Base-by-base conservation (phyloP, 495 filamentous ascomycete species). In the Lasiosphaeris hirsuta region DNA sequence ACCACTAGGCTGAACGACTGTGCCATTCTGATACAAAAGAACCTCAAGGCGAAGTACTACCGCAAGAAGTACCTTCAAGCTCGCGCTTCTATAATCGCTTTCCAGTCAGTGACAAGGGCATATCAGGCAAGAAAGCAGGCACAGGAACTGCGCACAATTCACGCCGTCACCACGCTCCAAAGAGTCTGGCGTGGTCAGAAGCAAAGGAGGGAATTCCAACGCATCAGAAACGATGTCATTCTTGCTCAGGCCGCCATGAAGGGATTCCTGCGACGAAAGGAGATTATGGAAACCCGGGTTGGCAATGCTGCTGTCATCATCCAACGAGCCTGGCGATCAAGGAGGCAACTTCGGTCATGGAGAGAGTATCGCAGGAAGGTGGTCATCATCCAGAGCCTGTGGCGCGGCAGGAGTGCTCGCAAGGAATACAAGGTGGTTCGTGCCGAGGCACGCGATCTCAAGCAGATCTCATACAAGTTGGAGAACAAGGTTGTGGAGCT, bases 401-500 rank as follows among this genome's bases (percentile, higher is more conserved):
- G 92, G 92, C 84, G 95, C 66, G 94, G 92, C 61, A 94, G 82
- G 75, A 63, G 77, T 60, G 95, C 94, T 53, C 82, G 95, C 57
- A 81, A 78, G 51, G 83, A 80, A 49, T 98, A 98, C 79, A 97
- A 96, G 83, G 84, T 70, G 42, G 72, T 96, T 52, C 89, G 95
- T 49, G 93, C 96, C 71, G 95, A 98, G 70, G 92, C 94, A 39
- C 88, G 95, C 66, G 94, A 98, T 79, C 83, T 98, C 63, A 96
- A 96, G 77, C 91, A 97, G 71, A 98, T 98, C 61, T 97, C 92
- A 11, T 97, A 97, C 77, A 97, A 95, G 78, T 75, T 98, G 65
- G 95, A 97, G 78, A 97, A 97, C 79, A 97, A 98, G 83, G 94
- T 98, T 54, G 90, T 97, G 52, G 95, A 99, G 75, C 79, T 99